Evolutionary conservation across 108 stramenopile species (phyloP).

Genomic region (Conticribra guillardii): DNA sequence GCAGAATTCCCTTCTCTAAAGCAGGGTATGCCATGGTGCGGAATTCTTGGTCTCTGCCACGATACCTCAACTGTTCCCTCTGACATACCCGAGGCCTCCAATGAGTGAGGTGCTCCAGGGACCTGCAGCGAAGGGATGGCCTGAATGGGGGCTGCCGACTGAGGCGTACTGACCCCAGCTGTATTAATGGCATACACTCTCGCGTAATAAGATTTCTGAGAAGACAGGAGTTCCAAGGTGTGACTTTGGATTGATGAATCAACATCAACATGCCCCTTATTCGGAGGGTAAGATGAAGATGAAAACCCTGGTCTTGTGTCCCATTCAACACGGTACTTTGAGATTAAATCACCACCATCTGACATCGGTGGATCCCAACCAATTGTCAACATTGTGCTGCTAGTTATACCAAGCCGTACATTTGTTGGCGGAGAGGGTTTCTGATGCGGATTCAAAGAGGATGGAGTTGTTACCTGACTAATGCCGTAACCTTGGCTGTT

Average conservation of each 20-base stretch:
- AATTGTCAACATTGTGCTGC: conserved; percentile 84
- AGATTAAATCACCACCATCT: conserved; percentile 79
- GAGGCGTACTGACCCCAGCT: conserved; percentile 59
- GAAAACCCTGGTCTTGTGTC: conserved; percentile 71
- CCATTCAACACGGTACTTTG: conserved; percentile 81
- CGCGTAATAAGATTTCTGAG: conserved; percentile 57
- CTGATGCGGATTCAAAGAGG: conserved; percentile 73
- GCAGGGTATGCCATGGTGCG: conserved; percentile 78
- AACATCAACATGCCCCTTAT: conserved; percentile 71
- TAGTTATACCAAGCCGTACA: conserved; percentile 69
- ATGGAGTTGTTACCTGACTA: conserved; percentile 66
- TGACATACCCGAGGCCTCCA: conserved; percentile 25
- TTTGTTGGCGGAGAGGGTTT: conserved; percentile 67
- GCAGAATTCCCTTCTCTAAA: conserved; percentile 43
- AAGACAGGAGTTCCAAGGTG: conserved; percentile 54
- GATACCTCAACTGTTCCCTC: conserved; percentile 55
- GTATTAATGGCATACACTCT: conserved; percentile 70
- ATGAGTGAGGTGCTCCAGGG: conserved; percentile 66
- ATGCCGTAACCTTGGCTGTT: conserved; percentile 81
- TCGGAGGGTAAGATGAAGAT: conserved; percentile 50
- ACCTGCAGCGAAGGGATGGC: conserved; percentile 61
- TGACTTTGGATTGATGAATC: conserved; percentile 40
- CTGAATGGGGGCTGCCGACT: conserved; percentile 33
- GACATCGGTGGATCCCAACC: conserved; percentile 55
- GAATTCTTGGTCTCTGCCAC: conserved; percentile 73